Evolutionary conservation across 768 basidiomycete species (phyloP).

Genomic region (Exidia glandulosa): DNA sequence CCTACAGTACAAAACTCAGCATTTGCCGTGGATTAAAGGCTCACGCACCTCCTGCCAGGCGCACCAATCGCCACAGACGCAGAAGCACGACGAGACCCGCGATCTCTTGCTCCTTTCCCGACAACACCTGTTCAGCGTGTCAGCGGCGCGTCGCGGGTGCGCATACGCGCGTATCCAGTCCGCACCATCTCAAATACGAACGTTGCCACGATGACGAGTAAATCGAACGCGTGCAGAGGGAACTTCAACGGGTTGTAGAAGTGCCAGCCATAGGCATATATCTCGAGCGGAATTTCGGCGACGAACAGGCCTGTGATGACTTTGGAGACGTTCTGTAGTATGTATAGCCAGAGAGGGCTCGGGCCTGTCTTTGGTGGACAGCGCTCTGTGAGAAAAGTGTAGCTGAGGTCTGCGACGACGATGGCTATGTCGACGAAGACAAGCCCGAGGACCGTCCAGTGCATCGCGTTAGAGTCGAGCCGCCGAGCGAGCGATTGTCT

Average conservation of each 20-base stretch:
- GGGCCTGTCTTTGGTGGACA: constrained; percentile 34
- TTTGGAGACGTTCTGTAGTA: constrained; percentile 52
- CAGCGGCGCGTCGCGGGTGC: not conserved
- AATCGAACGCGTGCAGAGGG: constrained; percentile 64
- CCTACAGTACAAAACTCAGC: constrained; percentile 28
- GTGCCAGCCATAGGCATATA: constrained; percentile 54
- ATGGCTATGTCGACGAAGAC: constrained; percentile 51
- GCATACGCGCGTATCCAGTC: not conserved
- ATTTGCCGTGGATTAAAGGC: constrained; percentile 14
- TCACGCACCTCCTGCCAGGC: constrained; percentile 48
- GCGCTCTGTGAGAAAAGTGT: constrained; percentile 46
- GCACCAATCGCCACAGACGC: constrained; percentile 73
- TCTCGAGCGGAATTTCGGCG: constrained; percentile 58
- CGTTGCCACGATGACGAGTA: constrained; percentile 55
- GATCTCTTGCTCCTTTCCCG: constrained; percentile 44
- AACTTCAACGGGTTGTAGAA: constrained; percentile 61
- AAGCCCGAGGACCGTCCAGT: not conserved
- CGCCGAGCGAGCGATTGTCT: not conserved
- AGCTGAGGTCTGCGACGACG: constrained; percentile 62
- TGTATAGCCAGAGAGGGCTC: constrained; percentile 42
- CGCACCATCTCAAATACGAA: constrained; percentile 61
- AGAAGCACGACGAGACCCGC: constrained; percentile 59
- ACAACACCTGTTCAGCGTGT: not conserved
- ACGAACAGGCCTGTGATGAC: constrained; percentile 63
- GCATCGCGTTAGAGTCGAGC: not conserved